Conservation (phyloP, 1,284 basidiomycete genomes). For the Anthracocystis setariae region DNA sequence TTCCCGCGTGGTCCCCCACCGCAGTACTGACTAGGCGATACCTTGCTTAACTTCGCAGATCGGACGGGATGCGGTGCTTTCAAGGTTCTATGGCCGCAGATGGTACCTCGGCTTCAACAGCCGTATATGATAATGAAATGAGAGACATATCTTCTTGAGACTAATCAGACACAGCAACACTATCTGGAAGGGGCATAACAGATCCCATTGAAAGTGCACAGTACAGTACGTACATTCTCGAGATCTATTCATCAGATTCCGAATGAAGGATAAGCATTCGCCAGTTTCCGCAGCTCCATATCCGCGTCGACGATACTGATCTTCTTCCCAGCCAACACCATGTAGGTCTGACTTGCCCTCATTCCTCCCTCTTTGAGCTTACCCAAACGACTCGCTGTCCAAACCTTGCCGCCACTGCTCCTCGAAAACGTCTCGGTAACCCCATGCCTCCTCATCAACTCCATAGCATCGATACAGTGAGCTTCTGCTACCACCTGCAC, state of each 20-base stretch:
- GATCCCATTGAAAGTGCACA: neutral
- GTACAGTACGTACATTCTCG: neutral
- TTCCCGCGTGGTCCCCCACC: conserved; percentile 85
- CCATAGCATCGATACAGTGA: conserved; percentile 38
- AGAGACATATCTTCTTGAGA: too few species aligned
- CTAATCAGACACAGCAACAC: neutral
- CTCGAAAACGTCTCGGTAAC: conserved; percentile 48
- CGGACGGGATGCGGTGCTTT: conserved; percentile 83
- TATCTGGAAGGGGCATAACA: neutral
- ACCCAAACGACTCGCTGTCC: conserved; percentile 30
- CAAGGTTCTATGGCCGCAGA: conserved; percentile 81
- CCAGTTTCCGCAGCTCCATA: conserved; percentile 36
- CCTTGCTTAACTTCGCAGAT: conserved; percentile 83
- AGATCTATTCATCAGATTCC: conserved; percentile 19
- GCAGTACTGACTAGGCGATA: conserved; percentile 83
- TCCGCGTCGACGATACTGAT: conserved; percentile 51
- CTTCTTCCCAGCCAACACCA: conserved; percentile 48
- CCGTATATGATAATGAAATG: too few species aligned
- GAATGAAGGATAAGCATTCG: conserved; percentile 47
- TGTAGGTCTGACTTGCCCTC: conserved; percentile 31
- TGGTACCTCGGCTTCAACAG: too few species aligned
- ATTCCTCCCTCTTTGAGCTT: neutral
- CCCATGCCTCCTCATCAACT: conserved; percentile 33
- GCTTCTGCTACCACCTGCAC: conserved; percentile 32
- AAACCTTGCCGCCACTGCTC: conserved; percentile 45